Conservation (phyloP, 1,139 yeast species). For the Candida sp. region DNA sequence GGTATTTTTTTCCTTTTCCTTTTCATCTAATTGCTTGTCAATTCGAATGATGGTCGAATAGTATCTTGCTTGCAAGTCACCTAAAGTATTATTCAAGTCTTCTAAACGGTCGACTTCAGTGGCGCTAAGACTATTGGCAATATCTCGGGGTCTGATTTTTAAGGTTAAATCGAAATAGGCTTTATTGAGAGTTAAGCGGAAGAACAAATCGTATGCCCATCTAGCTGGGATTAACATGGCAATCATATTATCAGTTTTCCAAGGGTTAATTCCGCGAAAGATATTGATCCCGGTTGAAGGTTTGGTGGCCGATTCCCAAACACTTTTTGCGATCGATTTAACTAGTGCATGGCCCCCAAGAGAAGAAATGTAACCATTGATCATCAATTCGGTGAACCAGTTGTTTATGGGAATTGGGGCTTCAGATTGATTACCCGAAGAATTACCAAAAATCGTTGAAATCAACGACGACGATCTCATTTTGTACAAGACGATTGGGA, state of each 20-base stretch:
- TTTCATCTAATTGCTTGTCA: not conserved
- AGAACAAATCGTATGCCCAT: constrained; percentile 35
- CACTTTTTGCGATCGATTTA: constrained; percentile 13
- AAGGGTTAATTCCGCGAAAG: constrained; percentile 23
- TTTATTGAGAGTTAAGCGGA: constrained; percentile 41
- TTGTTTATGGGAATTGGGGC: constrained; percentile 10
- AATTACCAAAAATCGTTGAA: constrained; percentile 20
- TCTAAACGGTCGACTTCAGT: constrained; percentile 25
- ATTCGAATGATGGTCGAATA: not conserved
- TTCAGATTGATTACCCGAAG: constrained; percentile 15
- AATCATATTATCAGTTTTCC: constrained; percentile 30
- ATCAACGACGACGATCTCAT: constrained; percentile 35
- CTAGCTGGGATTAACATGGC: constrained; percentile 34
- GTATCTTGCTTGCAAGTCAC: constrained; percentile 3
- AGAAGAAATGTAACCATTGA: constrained; percentile 36
- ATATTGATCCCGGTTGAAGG: constrained; percentile 10
- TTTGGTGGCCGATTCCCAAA: constrained; percentile 7
- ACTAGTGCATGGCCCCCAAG: constrained; percentile 35
- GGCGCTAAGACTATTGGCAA: constrained; percentile 30
- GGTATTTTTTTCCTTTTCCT: not conserved
- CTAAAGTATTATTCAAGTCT: constrained; percentile 11
- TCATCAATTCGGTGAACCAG: constrained; percentile 32
- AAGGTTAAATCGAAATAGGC: constrained; percentile 36
- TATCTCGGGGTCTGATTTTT: constrained; percentile 30
- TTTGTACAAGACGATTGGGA: constrained; percentile 39